These are phyloP conservation scores for Blastomyces silverae DNA, from an alignment of 2,329 filamentous ascomycete species.

Conservation along the genomic window DNA sequence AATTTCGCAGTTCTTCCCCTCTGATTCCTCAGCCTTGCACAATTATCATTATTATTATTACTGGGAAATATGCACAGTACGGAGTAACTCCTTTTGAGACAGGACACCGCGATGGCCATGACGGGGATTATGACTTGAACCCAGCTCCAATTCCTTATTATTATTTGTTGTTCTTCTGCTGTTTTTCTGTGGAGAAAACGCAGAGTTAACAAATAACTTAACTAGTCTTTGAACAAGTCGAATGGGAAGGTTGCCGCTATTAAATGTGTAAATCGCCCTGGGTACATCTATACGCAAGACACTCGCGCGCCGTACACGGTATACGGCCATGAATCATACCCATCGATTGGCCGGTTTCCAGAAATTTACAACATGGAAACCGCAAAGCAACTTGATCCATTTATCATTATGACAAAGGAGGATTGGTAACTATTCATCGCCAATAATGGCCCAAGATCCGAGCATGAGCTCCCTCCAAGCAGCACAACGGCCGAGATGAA, in stretches of 20 bases:
- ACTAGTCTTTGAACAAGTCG: background rate
- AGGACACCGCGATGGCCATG: background rate
- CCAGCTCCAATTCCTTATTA: background rate
- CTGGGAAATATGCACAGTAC: background rate
- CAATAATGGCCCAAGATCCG: no score
- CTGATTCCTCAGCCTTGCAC: background rate
- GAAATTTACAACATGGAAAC: background rate
- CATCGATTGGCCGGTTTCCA: background rate
- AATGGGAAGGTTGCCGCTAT: background rate
- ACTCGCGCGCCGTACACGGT: background rate
- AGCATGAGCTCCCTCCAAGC: background rate
- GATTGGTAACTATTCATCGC: no score
- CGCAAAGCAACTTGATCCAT: background rate
- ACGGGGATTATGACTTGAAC: background rate
- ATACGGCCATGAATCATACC: background rate
- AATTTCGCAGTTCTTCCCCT: background rate
- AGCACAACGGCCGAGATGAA: background rate
- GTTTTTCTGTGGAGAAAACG: background rate
- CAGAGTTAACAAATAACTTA: background rate
- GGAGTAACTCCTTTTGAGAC: no score
- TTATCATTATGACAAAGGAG: background rate
- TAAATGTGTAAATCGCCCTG: background rate
- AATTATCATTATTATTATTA: no score
- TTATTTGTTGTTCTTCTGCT: background rate
- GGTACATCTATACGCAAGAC: background rate